Conservation (phyloP, 306 rosid species). For the Lathyrus oleraceus region DNA sequence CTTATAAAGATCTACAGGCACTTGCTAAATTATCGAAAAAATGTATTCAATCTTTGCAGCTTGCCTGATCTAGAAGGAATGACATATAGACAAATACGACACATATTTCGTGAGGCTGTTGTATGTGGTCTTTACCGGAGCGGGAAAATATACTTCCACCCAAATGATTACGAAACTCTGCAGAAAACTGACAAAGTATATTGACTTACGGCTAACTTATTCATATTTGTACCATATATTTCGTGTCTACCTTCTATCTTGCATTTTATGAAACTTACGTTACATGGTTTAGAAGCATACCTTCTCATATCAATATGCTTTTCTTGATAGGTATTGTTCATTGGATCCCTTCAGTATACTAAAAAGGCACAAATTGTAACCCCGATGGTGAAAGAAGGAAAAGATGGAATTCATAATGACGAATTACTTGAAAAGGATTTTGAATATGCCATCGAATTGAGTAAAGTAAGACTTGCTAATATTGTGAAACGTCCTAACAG, state of each 20-base stretch:
- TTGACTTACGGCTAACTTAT: conserved; percentile 15
- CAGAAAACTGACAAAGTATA: conserved; percentile 86
- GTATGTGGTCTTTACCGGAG: conserved; percentile 86
- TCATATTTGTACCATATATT: conserved; percentile 21
- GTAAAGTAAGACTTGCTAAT: conserved; percentile 56
- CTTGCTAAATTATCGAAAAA: conserved; percentile 87
- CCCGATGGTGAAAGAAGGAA: conserved; percentile 47
- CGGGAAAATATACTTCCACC: conserved; percentile 87
- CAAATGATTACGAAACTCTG: conserved; percentile 73
- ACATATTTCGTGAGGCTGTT: conserved; percentile 68
- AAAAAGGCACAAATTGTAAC: conserved; percentile 34
- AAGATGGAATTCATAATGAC: conserved; percentile 34
- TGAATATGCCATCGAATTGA: conserved; percentile 42
- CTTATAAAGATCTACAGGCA: conserved; percentile 95
- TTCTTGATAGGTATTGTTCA: conserved; percentile 62
- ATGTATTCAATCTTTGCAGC: conserved; percentile 78
- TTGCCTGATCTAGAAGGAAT: conserved; percentile 67
- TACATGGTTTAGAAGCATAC: not conserved
- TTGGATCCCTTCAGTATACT: conserved; percentile 64
- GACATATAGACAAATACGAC: conserved; percentile 67
- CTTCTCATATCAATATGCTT: conserved; percentile 27
- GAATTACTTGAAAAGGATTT: conserved; percentile 53
- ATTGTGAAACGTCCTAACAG: conserved; percentile 63
- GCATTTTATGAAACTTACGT: conserved; percentile 16
- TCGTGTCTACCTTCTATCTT: not conserved